Percentiles rank a stretch among this genome's conserved stretches.
These are phyloP conservation scores for Annulohypoxylon maeteangense DNA, from an alignment of 495 filamentous ascomycete species.

Conservation along the genomic window DNA sequence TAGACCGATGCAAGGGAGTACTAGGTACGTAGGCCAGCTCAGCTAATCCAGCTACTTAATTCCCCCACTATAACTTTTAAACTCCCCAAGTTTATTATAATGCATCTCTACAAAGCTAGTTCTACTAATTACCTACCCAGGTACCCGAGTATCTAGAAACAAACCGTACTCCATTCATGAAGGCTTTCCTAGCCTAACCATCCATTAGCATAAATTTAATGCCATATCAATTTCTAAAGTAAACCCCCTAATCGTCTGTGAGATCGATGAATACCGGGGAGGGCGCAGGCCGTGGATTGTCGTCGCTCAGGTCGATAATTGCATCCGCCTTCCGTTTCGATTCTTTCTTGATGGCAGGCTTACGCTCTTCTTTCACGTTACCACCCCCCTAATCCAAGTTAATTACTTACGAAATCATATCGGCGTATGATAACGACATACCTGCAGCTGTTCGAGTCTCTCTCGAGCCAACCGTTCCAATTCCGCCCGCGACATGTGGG, in stretches of 20 bases:
- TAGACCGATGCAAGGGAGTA: neutral
- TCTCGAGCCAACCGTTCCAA: slow-evolving; percentile 36
- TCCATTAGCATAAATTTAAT: neutral
- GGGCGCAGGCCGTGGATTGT: slow-evolving; percentile 8
- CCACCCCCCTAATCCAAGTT: slow-evolving; percentile 15
- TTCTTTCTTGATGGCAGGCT: slow-evolving; percentile 30
- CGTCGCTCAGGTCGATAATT: slow-evolving; percentile 30
- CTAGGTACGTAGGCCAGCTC: no score
- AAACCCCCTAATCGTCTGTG: slow-evolving; percentile 23
- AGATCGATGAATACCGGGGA: slow-evolving; percentile 32
- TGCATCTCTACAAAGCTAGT: no score
- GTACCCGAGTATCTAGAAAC: neutral
- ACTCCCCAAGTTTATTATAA: neutral
- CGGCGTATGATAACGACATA: slow-evolving; percentile 2
- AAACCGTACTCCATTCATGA: neutral
- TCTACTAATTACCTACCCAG: no score
- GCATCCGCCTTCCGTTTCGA: neutral
- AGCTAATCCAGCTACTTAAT: neutral
- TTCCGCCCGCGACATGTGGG: slow-evolving; percentile 34
- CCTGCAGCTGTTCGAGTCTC: slow-evolving; percentile 34
- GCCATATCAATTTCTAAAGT: neutral
- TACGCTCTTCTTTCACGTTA: slow-evolving; percentile 32
- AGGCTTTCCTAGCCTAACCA: neutral
- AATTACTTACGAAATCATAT: neutral
- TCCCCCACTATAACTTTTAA: neutral